Evolutionary conservation across 768 basidiomycete species (phyloP), one percentile per base, ranked within the genome.

Genomic region (Daedaleopsis nitida): DNA sequence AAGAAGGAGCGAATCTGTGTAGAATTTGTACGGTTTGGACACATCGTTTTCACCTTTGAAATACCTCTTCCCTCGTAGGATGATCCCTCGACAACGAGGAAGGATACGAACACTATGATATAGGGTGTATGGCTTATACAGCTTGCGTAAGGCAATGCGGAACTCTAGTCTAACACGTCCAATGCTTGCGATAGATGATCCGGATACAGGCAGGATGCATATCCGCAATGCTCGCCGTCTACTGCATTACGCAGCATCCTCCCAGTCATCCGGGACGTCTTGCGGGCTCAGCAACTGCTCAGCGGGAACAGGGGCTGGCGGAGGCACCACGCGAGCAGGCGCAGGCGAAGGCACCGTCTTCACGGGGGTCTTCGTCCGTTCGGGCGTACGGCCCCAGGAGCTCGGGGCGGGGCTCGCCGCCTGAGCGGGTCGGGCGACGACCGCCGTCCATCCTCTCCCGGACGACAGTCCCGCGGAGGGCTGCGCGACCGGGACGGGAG

Each of bases 251-350:
- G 60, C 66, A 59, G 83, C 85, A 49, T 86, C 82, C 61, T 86
- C 85, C 85, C 85, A 86, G 63, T 80, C 70, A 38, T 82, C 79
- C 1, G 84, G 85, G 7, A 86, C 77, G 45, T 68, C 67, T 37
- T 27, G 23, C 19, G 54, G 42, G 11, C 52, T 63, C 72, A 14
- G 55, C 34, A 27, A 45, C 45, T 12, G 54, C 44, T 24, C 58
- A 57, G 57, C 21, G 21, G 47, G 42, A 7, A 50, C 56, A 13
- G 70, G 54, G 0, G 68, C 57, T 2, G 52, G n/a, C 5, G 32
- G 17, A 3, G 54, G 48, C 3, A 43, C 35, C 6, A 45, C 27
- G 23, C 57, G 57, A 37, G 63, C 53, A 35, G 58, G 63, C 6
- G 61, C 59, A 11, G 67, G 62, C 5, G 67, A 64, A 0, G 64